These are phyloP conservation scores for Dactylellina drechsleri DNA, from an alignment of 2,329 filamentous ascomycete genomes.

Conservation along the genomic window DNA sequence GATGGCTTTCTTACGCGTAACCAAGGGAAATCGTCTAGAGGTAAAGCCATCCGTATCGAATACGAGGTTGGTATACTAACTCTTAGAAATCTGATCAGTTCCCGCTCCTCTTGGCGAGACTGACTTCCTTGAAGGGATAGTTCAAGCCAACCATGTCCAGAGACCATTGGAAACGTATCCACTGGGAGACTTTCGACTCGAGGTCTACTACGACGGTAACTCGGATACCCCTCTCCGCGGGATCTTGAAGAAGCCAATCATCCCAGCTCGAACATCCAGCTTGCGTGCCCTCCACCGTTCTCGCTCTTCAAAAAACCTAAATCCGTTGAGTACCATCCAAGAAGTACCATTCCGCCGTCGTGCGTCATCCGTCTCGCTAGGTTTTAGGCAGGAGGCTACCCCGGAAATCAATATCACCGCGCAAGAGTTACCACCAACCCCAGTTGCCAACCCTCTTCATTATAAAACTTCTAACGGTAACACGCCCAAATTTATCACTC, in stretches of 20 bases:
- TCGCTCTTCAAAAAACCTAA: constrained; percentile 33
- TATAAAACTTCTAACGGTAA: neutral
- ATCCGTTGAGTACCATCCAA: neutral
- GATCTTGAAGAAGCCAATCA: constrained; percentile 36
- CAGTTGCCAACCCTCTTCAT: neutral
- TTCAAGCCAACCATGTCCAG: too few species aligned
- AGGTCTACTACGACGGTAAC: constrained; percentile 21
- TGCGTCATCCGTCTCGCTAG: constrained; percentile 35
- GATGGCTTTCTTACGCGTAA: constrained; percentile 3
- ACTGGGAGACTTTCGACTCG: neutral
- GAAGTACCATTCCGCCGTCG: constrained; percentile 20
- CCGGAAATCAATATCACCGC: constrained; percentile 2
- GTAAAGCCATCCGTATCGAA: neutral
- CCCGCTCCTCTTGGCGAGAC: too few species aligned
- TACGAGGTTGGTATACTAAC: too few species aligned
- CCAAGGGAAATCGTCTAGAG: neutral
- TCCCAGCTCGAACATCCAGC: constrained; percentile 41
- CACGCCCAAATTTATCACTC: constrained; percentile 26
- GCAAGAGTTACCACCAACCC: neutral
- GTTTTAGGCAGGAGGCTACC: neutral
- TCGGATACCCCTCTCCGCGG: constrained; percentile 35
- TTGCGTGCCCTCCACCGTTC: constrained; percentile 35
- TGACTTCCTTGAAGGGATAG: too few species aligned
- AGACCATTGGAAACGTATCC: too few species aligned
- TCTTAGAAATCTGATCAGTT: too few species aligned